Evolutionary conservation across 768 basidiomycete species (phyloP), one percentile per base, ranked within the genome.

Genomic region (Dioszegia crocea): DNA sequence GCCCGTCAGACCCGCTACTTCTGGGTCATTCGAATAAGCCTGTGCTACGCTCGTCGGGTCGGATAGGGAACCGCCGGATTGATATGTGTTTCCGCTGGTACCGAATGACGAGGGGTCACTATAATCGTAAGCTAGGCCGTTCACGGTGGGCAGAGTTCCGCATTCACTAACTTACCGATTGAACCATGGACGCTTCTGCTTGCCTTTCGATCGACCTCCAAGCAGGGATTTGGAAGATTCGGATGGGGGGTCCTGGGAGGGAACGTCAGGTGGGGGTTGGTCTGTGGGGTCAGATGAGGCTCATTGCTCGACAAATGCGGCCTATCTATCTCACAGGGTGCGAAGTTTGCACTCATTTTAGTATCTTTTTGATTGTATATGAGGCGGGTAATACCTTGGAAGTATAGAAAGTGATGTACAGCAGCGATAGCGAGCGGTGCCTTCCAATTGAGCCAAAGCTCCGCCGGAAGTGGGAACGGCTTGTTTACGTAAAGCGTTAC

Each of bases 41-140:
- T 71, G 70, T 27, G 72, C 63, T 10, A 65, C 61, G 12, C 65
- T 67, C 1, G 72, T 59, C 4, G 72, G 72, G 44, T 74, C 71
- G 16, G 71, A 65, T 23, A 73, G 49, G 30, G 84, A 78, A 12
- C 82, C 85, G 14, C 87, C 88, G 12, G 85, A 85, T 75, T 88
- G 88, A 65, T 88, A 88, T 2, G 87, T 85, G 8, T 78, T 73
- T 14, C 51, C 31, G 49, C 78, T 73, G 45, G 45, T 30, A 40
- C 51, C 51, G 54, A 66, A 76, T 0, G 68, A 70, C 8, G 70
- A 69, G 17, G 64, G 57, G 53, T 76, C 75, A 21, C 73, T 74
- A 21, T 11, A 1, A 10, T 10, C 21, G 26, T 17, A 31, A 14
- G 30, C 16, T 38, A 12, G 14, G 1, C 9, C 3, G 16, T 10